Conservation (phyloP, 495 filamentous ascomycete species). For the Tuber brumale region DNA sequence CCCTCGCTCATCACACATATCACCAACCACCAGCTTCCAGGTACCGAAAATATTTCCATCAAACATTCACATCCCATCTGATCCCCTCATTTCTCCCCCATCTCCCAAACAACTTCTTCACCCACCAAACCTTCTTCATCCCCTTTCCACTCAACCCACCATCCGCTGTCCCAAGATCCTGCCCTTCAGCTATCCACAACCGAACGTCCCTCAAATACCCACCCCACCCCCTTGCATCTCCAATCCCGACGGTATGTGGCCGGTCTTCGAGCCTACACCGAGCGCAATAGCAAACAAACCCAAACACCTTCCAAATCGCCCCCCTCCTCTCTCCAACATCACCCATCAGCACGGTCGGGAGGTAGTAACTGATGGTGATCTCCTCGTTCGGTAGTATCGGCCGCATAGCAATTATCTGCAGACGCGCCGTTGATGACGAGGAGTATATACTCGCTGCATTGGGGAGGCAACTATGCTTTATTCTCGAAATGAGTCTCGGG, state of each 20-base stretch:
- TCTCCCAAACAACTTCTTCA: not conserved
- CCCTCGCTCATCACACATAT: not conserved
- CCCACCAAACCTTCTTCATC: not conserved
- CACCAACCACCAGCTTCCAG: not conserved
- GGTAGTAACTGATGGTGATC: not conserved
- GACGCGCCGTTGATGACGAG: not conserved
- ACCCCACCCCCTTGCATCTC: not conserved
- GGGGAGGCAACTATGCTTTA: not conserved
- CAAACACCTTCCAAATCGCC: not conserved
- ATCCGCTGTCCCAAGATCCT: not conserved
- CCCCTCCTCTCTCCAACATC: not conserved
- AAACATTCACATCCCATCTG: not conserved
- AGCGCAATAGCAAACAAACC: not conserved
- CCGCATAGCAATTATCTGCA: not conserved
- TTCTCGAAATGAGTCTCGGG: not conserved
- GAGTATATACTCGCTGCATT: not conserved
- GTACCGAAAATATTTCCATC: not conserved
- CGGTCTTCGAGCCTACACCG: not conserved
- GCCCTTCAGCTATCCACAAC: not conserved
- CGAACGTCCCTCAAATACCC: not conserved
- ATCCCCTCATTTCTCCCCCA: not conserved
- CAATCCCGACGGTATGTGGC: not conserved
- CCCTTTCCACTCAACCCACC: not conserved
- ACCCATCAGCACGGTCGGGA: not conserved
- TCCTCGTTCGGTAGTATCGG: not conserved